phyloP scores from a whole-genome alignment of 2,329 filamentous ascomycete species.

The Drechmeria coniospora region DNA sequence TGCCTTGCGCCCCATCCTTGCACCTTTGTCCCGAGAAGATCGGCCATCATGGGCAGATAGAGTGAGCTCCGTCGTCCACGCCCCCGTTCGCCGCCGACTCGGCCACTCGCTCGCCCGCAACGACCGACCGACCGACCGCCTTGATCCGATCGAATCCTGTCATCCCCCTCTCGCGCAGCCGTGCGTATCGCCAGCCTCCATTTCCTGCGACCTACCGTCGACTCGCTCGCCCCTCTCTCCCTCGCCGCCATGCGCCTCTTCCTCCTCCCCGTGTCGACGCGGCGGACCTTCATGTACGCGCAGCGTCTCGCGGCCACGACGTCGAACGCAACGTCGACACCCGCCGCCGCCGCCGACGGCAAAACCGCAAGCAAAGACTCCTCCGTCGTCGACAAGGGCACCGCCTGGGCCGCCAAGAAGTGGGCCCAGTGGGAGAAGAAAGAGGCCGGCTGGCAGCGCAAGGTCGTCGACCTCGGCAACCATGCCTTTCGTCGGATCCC shows the following conservation, averaged over 20 bases:
- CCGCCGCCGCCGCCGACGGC: slow-evolving; percentile 25
- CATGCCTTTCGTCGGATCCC: slow-evolving; percentile 72
- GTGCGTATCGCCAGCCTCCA: neutral
- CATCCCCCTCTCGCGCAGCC: neutral
- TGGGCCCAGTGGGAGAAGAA: slow-evolving; percentile 84
- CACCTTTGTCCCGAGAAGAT: too few relatives aligned
- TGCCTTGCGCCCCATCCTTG: too few relatives aligned
- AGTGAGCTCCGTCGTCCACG: too few relatives aligned
- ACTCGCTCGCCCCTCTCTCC: too few relatives aligned
- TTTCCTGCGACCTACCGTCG: neutral
- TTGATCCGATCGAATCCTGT: too few relatives aligned
- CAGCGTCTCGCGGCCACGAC: slow-evolving; percentile 51
- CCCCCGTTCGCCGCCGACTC: too few relatives aligned
- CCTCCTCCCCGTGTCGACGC: slow-evolving; percentile 82
- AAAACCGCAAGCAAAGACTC: too few relatives aligned
- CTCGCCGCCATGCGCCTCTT: slow-evolving; percentile 68
- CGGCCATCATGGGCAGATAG: too few relatives aligned
- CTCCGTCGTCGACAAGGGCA: slow-evolving; percentile 53
- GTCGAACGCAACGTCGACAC: too few relatives aligned
- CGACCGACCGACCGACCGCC: too few relatives aligned
- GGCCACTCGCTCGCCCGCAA: too few relatives aligned
- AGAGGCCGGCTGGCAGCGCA: slow-evolving; percentile 75
- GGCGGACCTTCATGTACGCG: slow-evolving; percentile 83
- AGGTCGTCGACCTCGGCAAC: slow-evolving; percentile 77
- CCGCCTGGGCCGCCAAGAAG: slow-evolving; percentile 54